Conservation (phyloP, 768 basidiomycete species). For the Lanmaoa rubissima region DNA sequence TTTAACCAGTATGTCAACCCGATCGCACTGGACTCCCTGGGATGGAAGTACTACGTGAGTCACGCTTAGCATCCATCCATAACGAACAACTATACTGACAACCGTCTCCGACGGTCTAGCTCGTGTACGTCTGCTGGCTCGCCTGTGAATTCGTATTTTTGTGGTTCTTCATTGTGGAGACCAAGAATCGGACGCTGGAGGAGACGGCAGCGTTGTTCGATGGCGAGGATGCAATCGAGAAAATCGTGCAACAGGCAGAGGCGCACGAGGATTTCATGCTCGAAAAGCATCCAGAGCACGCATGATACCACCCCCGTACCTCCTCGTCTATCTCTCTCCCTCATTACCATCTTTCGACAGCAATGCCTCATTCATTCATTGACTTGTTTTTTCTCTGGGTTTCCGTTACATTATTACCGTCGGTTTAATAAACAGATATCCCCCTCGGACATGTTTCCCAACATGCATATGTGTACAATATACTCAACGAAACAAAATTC, state of each 20-base stretch:
- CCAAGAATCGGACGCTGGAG: slow-evolving; percentile 70
- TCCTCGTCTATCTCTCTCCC: neutral
- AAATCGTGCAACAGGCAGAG: slow-evolving; percentile 32
- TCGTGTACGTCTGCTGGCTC: slow-evolving; percentile 74
- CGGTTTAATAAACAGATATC: neutral
- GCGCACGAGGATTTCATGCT: slow-evolving; percentile 9
- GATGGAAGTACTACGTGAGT: slow-evolving; percentile 76
- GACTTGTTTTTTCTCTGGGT: neutral
- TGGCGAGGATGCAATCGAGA: slow-evolving; percentile 51
- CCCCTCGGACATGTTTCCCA: neutral
- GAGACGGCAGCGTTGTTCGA: slow-evolving; percentile 84
- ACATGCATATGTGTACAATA: neutral
- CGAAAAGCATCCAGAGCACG: slow-evolving; percentile 20
- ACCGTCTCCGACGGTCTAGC: slow-evolving; percentile 26
- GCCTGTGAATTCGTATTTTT: slow-evolving; percentile 61
- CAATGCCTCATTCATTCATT: neutral
- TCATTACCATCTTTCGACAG: neutral
- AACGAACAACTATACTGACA: neutral
- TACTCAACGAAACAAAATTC: neutral
- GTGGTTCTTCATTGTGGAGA: slow-evolving; percentile 70
- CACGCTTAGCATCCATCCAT: neutral
- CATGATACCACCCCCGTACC: slow-evolving; percentile 1
- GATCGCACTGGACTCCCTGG: slow-evolving; percentile 59
- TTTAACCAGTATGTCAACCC: slow-evolving; percentile 92
- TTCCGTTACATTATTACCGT: neutral